These are phyloP conservation scores for Clathrus columnatus DNA, from an alignment of 768 basidiomycete species.

Conservation along the genomic window DNA sequence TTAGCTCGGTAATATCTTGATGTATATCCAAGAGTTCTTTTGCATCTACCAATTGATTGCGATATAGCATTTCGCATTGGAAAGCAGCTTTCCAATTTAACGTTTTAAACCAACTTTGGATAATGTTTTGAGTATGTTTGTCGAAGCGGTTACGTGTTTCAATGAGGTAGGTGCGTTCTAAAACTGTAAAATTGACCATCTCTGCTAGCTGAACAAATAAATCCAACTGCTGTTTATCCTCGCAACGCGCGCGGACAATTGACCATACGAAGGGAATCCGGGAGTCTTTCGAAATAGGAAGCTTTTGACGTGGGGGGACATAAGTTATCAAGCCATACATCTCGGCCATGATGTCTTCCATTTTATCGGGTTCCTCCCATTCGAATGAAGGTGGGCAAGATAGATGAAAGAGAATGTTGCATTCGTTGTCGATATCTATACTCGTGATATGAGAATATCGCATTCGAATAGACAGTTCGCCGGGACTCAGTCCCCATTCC, in stretches of 20 bases:
- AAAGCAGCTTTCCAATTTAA: constrained; percentile 47
- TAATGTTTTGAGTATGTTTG: too few species aligned
- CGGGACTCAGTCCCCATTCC: too few species aligned
- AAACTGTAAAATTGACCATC: too few species aligned
- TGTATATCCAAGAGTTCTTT: constrained; percentile 34
- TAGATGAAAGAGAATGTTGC: neutral
- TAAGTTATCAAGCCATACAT: neutral
- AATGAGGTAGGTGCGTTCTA: constrained; percentile 23
- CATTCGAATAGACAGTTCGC: too few species aligned
- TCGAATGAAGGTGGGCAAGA: neutral
- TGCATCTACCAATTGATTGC: constrained; percentile 35
- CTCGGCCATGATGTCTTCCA: neutral
- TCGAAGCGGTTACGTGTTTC: constrained; percentile 27
- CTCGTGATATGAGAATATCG: neutral
- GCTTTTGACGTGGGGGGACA: neutral
- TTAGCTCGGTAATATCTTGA: too few species aligned
- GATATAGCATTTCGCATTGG: constrained; percentile 40
- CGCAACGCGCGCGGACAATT: too few species aligned
- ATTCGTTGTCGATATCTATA: neutral
- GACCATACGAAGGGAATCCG: too few species aligned
- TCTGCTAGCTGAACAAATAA: too few species aligned
- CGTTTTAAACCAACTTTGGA: constrained; percentile 25
- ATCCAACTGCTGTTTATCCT: too few species aligned
- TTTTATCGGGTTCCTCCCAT: neutral
- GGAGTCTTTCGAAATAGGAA: too few species aligned